These are phyloP conservation scores for Lagenidium sp. DNA, from an alignment of 352 stramenopile genomes.

Conservation along the genomic window DNA sequence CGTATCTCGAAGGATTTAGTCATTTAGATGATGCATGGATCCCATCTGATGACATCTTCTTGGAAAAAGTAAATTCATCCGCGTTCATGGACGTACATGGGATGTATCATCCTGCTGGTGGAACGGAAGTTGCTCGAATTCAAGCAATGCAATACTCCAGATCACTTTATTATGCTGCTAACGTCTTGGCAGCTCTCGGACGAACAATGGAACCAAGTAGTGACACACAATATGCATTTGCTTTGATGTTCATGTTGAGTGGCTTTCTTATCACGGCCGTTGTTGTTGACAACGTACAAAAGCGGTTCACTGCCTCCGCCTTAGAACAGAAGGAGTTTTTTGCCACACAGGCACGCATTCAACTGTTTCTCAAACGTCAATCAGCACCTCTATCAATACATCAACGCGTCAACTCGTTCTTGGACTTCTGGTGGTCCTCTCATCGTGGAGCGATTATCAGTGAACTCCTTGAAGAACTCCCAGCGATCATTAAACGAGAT, in stretches of 20 bases:
- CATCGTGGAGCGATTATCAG: conserved; percentile 55
- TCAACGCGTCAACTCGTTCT: conserved; percentile 47
- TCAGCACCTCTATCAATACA: conserved; percentile 41
- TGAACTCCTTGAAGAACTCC: conserved; percentile 44
- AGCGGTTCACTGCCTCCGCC: conserved; percentile 51
- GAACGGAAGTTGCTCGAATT: conserved; percentile 18
- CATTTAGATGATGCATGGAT: conserved; percentile 24
- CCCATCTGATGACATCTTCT: conserved; percentile 21
- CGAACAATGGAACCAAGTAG: conserved; percentile 36
- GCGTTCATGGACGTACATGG: conserved; percentile 16
- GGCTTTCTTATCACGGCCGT: conserved; percentile 57
- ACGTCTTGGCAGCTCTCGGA: conserved; percentile 34
- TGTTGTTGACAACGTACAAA: conserved; percentile 64
- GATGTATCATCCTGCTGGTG: conserved; percentile 8
- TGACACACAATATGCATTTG: conserved; percentile 32
- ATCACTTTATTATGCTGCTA: conserved; percentile 46
- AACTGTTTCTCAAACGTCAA: conserved; percentile 55
- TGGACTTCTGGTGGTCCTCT: conserved; percentile 63
- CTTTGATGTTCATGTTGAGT: conserved; percentile 56
- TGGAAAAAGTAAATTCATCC: not conserved
- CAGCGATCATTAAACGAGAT: conserved; percentile 38
- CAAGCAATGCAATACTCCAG: conserved; percentile 42
- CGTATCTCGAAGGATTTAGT: conserved; percentile 24
- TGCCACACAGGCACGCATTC: conserved; percentile 34
- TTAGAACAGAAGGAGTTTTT: conserved; percentile 68